phyloP scores from a whole-genome alignment of 2,329 filamentous ascomycete genomes.

The Dactylellina cionopaga region DNA sequence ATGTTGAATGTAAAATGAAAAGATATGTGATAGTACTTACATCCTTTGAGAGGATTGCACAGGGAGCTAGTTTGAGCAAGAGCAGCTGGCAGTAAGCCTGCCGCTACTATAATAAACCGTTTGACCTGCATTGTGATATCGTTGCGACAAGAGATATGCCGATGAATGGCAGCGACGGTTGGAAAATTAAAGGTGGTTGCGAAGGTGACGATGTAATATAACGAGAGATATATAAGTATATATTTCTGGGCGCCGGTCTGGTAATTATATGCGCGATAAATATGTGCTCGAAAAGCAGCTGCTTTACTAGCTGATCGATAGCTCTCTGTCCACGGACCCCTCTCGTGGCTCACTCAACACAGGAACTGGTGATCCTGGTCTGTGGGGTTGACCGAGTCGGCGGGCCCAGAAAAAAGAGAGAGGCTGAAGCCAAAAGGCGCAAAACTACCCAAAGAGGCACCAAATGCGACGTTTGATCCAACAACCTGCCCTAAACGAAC shows the following conservation, averaged over 20 bases:
- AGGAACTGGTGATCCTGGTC: slow-evolving; percentile 4
- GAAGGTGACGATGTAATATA: too few species aligned
- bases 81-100: slow-evolving; percentile 34
- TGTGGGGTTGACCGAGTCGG: background rate
- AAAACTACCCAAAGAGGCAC: slow-evolving; percentile 6
- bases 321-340: slow-evolving; percentile 8
- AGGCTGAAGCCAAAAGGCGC: slow-evolving; percentile 24
- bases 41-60: slow-evolving; percentile 67
- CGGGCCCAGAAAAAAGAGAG: slow-evolving; percentile 21
- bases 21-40: slow-evolving; percentile 57
- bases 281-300: slow-evolving; percentile 30
- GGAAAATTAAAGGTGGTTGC: too few species aligned
- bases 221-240: too few species aligned
- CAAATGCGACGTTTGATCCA: slow-evolving; percentile 44
- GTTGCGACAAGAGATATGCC: background rate
- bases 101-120: slow-evolving; percentile 29
- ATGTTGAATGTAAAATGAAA: background rate
- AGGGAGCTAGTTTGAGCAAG: slow-evolving; percentile 67
- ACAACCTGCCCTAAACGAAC: slow-evolving; percentile 25
- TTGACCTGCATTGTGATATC: slow-evolving; percentile 25
- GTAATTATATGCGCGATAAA: too few species aligned
- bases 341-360: slow-evolving; percentile 20
- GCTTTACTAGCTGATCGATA: background rate
- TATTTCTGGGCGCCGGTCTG: too few species aligned
- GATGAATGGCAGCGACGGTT: too few species aligned